These are phyloP conservation scores for Tetrapisispora namnaoensis DNA, from an alignment of 805 yeast genomes.

Conservation along the genomic window DNA sequence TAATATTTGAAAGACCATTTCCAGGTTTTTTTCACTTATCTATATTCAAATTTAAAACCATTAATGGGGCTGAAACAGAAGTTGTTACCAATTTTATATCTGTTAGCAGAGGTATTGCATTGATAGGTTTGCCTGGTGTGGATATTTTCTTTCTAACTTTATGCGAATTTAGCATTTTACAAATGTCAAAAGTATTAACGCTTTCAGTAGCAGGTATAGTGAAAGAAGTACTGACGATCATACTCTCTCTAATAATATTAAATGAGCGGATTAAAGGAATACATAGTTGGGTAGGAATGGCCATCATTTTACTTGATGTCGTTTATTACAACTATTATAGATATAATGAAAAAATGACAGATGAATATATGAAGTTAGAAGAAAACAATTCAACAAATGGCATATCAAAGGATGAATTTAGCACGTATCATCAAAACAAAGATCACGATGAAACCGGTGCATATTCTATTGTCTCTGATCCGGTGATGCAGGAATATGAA, in stretches of 20 bases:
- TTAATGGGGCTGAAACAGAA: constrained; percentile 4
- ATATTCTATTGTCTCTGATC: constrained; percentile 1
- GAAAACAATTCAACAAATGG: background rate
- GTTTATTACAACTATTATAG: constrained; percentile 73
- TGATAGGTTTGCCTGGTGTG: constrained; percentile 72
- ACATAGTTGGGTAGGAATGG: constrained; percentile 64
- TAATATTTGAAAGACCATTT: constrained; percentile 53
- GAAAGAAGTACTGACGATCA: constrained; percentile 80
- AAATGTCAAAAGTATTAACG: constrained; percentile 76
- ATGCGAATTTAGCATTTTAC: constrained; percentile 74
- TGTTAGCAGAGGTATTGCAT: constrained; percentile 39
- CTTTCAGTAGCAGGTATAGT: constrained; percentile 86
- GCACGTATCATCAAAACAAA: background rate
- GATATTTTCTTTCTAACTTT: constrained; percentile 85
- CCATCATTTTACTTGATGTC: constrained; percentile 68
- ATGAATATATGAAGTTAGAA: background rate
- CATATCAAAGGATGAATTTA: background rate
- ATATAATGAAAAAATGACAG: constrained; percentile 15
- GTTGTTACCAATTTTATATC: constrained; percentile 23
- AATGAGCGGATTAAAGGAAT: constrained; percentile 55
- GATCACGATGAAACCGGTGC: background rate
- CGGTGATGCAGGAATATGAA: constrained; percentile 7
- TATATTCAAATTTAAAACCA: constrained; percentile 11
- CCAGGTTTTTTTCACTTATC: constrained; percentile 16
- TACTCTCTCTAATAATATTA: constrained; percentile 55